A percentile compares a stretch with the other conserved stretches of the same genome.
Conservation (phyloP, 2,329 filamentous ascomycete genomes). For the Trichophyton equinum region DNA sequence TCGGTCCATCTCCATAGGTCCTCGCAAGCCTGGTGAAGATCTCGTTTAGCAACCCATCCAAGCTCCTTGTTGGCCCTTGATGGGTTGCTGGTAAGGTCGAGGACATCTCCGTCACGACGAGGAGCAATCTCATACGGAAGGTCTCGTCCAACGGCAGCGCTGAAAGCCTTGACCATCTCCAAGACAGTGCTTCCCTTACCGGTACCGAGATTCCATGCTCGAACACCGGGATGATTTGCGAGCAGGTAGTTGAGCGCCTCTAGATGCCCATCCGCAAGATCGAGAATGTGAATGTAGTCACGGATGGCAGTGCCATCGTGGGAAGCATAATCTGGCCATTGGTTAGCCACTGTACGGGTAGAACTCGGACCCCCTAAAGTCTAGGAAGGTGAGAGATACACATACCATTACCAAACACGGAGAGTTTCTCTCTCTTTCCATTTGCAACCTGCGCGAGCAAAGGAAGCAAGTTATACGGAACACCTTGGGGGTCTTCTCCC, state of each 20-base stretch:
- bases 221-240: conserved; percentile 71
- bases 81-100: conserved; percentile 89
- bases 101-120: conserved; percentile 75
- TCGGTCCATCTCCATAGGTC: conserved; percentile 95
- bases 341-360: conserved; percentile 5
- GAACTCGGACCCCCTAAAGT: not conserved
- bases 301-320: conserved; percentile 87
- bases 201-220: conserved; percentile 93
- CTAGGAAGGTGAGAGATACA: not conserved
- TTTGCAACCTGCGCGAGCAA: conserved; percentile 92
- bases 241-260: conserved; percentile 83
- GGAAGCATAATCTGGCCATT: conserved; percentile 66
- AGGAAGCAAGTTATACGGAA: conserved; percentile 91
- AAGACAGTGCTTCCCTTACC: conserved; percentile 91
- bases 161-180: conserved; percentile 95
- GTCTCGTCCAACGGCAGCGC: conserved; percentile 68
- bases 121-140: conserved; percentile 76
- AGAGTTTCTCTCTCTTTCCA: conserved; percentile 82
- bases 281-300: conserved; percentile 95
- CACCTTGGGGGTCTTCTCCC: conserved; percentile 92
- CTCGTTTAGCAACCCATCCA: conserved; percentile 79
- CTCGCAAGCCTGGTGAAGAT: conserved; percentile 82
- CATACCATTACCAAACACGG: conserved; percentile 85
- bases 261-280: conserved; percentile 75
- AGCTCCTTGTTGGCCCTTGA: conserved; percentile 77